A percentile compares a stretch with the other conserved stretches of the same genome.
Conservation (phyloP, 768 basidiomycete genomes). For the Scleroderma bovista region DNA sequence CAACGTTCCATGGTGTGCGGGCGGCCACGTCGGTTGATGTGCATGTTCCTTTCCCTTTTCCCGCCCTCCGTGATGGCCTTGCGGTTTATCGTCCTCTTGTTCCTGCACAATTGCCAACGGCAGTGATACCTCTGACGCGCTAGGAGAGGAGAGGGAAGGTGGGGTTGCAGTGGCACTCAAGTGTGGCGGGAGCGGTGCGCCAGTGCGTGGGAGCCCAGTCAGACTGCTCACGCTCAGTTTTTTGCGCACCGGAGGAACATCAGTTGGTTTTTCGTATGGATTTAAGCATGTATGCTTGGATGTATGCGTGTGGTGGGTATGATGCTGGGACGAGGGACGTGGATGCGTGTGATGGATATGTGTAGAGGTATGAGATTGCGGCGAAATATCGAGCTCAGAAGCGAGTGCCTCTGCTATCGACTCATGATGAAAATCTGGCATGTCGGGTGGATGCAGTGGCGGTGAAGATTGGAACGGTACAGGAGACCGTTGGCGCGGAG, state of each 20-base stretch:
- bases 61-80: not conserved
- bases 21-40: conserved; percentile 3
- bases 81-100: not conserved
- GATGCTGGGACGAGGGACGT: not conserved
- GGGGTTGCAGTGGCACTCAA: conserved; percentile 17
- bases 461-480: conserved; percentile 24
- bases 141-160: conserved; percentile 9
- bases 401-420: conserved; percentile 34
- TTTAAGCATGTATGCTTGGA: not conserved
- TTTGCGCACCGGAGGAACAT: not conserved
- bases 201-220: conserved; percentile 4
- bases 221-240: conserved; percentile 6
- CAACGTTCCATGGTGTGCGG: conserved; percentile 35
- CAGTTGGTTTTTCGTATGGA: conserved; percentile 8
- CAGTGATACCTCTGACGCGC: conserved; percentile 3
- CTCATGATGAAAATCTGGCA: conserved; percentile 29
- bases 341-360: conserved; percentile 5
- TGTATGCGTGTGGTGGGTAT: not conserved
- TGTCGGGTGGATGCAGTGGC: not conserved
- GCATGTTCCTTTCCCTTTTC: not conserved
- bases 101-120: not conserved
- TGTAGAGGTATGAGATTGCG: conserved; percentile 3
- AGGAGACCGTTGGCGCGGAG: conserved; percentile 8
- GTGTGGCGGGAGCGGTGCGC: conserved; percentile 16
- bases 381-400: conserved; percentile 15